These are phyloP conservation scores for Discostella stelligeroides DNA, from an alignment of 108 stramenopile genomes.

Conservation along the genomic window DNA sequence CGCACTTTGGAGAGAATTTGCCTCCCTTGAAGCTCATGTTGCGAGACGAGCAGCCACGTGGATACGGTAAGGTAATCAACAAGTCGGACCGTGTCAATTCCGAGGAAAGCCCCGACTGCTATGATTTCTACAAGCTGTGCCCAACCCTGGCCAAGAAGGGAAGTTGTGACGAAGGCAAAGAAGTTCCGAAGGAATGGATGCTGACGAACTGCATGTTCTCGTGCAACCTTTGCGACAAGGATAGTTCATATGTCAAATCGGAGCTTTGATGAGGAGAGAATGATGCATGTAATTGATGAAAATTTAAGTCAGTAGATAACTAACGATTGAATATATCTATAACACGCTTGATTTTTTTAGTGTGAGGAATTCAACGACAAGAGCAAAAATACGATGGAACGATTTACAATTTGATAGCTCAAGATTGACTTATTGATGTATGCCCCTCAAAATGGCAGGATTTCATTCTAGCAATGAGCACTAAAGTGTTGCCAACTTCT, in stretches of 20 bases:
- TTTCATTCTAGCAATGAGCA: too few species aligned
- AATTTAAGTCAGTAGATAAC: too few species aligned
- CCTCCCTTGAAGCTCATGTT: constrained; percentile 37
- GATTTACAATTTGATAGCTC: too few species aligned
- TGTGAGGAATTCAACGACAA: too few species aligned
- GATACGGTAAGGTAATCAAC: constrained; percentile 56
- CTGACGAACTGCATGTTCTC: constrained; percentile 36
- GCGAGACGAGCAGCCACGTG: constrained; percentile 68
- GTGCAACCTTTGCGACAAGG: constrained; percentile 34
- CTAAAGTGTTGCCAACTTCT: constrained; percentile 22
- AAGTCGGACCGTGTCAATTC: constrained; percentile 40
- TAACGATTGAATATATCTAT: too few species aligned
- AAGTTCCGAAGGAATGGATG: constrained; percentile 39
- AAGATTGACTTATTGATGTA: too few species aligned
- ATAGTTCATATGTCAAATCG: constrained; percentile 16
- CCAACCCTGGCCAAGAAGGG: constrained; percentile 17
- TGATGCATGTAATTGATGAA: too few species aligned
- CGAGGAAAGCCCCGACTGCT: constrained; percentile 41
- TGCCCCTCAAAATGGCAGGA: too few species aligned
- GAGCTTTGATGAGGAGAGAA: constrained; percentile 29
- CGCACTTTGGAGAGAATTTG: too few species aligned
- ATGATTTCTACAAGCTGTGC: constrained; percentile 49
- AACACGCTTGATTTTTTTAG: too few species aligned
- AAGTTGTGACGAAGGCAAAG: constrained; percentile 16
- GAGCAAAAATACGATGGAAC: too few species aligned